These are phyloP conservation scores for Mycotypha africana DNA, from an alignment of 371 early-diverging fungal genomes.

Conservation along the genomic window DNA sequence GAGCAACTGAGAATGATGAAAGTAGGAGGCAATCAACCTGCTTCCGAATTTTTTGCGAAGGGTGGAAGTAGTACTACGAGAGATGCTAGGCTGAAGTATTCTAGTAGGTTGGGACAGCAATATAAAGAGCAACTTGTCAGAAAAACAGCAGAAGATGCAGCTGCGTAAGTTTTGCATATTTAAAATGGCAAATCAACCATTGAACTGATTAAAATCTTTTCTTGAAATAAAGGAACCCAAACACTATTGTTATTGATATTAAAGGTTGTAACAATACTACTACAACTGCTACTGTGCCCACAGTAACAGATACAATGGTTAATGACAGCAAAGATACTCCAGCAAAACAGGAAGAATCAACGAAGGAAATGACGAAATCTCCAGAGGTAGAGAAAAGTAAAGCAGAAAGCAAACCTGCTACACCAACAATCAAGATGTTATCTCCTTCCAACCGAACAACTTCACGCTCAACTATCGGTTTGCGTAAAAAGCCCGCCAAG, in stretches of 20 bases:
- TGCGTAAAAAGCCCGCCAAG: constrained; percentile 41
- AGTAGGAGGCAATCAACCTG: constrained; percentile 75
- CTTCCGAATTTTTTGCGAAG: constrained; percentile 74
- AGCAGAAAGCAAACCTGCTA: background rate
- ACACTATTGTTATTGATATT: constrained; percentile 32
- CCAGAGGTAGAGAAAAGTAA: constrained; percentile 1
- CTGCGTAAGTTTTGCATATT: constrained; percentile 22
- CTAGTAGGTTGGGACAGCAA: constrained; percentile 63
- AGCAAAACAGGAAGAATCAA: too few species aligned
- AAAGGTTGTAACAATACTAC: constrained; percentile 2
- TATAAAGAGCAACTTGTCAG: constrained; percentile 79
- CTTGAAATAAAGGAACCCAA: constrained; percentile 22
- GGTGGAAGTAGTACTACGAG: constrained; percentile 41
- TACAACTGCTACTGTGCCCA: background rate
- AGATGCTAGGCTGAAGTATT: constrained; percentile 85
- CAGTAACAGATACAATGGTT: too few species aligned
- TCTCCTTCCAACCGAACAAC: constrained; percentile 17
- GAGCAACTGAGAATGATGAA: constrained; percentile 95
- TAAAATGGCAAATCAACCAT: background rate
- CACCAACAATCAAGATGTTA: constrained; percentile 2
- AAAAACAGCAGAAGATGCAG: constrained; percentile 70
- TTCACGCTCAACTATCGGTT: constrained; percentile 22
- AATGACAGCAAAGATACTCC: too few species aligned
- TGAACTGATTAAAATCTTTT: constrained; percentile 16
- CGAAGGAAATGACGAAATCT: too few species aligned